phyloP scores from a whole-genome alignment of 192 early-diverging fungal species.

The Backusella australiensis region DNA sequence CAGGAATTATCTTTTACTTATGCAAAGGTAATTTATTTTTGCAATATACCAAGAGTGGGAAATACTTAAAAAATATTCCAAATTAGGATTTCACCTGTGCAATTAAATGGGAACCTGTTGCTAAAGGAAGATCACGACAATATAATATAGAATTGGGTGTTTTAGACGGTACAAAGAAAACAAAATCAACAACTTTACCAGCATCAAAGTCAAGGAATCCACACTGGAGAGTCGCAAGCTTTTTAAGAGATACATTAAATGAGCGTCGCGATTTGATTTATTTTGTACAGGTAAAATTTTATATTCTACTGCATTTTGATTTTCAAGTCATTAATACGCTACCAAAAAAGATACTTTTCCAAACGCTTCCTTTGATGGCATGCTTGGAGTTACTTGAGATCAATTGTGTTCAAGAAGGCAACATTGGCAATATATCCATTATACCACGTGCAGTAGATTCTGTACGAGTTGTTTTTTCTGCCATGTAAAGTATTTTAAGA shows the following conservation, averaged over 20 bases:
- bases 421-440: constrained; percentile 30
- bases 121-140: constrained; percentile 19
- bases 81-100: constrained; percentile 22
- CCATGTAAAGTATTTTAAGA: constrained; percentile 24
- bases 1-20: constrained; percentile 32
- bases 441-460: constrained; percentile 33
- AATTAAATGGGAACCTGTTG: constrained; percentile 29
- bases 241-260: constrained; percentile 32
- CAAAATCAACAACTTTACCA: neutral
- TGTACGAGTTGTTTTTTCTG: constrained; percentile 33
- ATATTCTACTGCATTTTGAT: neutral
- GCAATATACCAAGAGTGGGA: neutral
- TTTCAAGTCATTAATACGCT: neutral
- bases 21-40: constrained; percentile 24
- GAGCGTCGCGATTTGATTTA: constrained; percentile 30
- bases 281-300: constrained; percentile 29
- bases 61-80: neutral
- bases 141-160: constrained; percentile 22
- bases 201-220: constrained; percentile 24
- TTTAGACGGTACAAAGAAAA: constrained; percentile 6
- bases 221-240: constrained; percentile 27
- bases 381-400: constrained; percentile 32
- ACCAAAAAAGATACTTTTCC: constrained; percentile 25
- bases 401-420: constrained; percentile 12
- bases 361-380: constrained; percentile 37